Evolutionary conservation across 1,284 basidiomycete species (phyloP).

Genomic region (Puccinia coronata): DNA sequence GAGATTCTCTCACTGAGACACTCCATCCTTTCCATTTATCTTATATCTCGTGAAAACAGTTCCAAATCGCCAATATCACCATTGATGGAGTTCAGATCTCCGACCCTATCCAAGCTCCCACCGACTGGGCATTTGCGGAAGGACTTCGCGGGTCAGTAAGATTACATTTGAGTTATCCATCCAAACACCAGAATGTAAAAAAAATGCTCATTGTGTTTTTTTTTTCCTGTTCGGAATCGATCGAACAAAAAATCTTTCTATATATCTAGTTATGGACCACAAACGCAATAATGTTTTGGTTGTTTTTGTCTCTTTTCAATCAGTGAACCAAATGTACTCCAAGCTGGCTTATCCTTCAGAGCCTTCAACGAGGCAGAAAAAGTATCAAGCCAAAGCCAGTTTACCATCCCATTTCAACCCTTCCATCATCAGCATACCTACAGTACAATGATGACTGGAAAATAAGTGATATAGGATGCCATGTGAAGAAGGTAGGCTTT

Average conservation of each 20-base stretch:
- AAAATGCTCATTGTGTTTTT: not conserved
- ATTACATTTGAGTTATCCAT: not conserved
- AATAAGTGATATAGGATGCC: too few relatives aligned
- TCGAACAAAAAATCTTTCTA: not conserved
- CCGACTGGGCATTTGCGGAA: slow-evolving; percentile 90
- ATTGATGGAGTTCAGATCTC: slow-evolving; percentile 75
- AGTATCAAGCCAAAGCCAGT: too few relatives aligned
- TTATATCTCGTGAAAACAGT: slow-evolving; percentile 64
- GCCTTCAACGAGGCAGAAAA: too few relatives aligned
- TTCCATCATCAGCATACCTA: too few relatives aligned
- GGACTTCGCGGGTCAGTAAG: slow-evolving; percentile 69
- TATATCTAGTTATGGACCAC: slow-evolving; percentile 32
- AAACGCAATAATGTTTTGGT: slow-evolving; percentile 28
- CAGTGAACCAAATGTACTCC: too few relatives aligned
- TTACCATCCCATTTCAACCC: too few relatives aligned
- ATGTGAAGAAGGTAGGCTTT: too few relatives aligned
- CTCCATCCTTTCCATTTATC: not conserved
- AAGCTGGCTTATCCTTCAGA: too few relatives aligned
- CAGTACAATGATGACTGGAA: too few relatives aligned
- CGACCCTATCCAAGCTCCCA: slow-evolving; percentile 74
- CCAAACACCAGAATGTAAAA: not conserved
- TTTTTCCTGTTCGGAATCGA: not conserved
- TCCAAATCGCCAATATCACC: slow-evolving; percentile 89
- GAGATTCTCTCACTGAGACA: not conserved
- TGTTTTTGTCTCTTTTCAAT: too few relatives aligned